Evolutionary conservation across 192 early-diverging fungal genomes (phyloP), one percentile per base, ranked within the genome.

Genomic region (Podila epigama): DNA sequence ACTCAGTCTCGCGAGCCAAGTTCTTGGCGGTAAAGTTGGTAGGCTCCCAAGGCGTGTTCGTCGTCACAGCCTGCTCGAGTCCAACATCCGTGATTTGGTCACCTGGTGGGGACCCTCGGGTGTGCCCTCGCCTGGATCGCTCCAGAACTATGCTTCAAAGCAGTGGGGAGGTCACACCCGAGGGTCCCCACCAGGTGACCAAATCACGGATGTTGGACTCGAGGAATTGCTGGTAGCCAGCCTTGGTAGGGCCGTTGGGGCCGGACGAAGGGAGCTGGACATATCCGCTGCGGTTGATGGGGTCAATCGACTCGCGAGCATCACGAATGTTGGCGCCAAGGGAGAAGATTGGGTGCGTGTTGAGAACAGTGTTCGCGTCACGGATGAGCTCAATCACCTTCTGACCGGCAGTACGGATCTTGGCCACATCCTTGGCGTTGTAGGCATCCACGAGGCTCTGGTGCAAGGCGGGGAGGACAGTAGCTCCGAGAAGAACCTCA

Each of bases 141-240:
- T n/a, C n/a, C n/a, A n/a, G n/a, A n/a, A n/a, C n/a, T n/a, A 33
- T 77, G 73, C 66, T 68, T 77, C 7, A 66, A 77, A 1, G 61
- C 73, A 36, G 63, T 66, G 13, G 44, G 35, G n/a, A 72, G 31
- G 7, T 42, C 50, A n/a, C 39, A 4, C 58, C 33, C 0, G 37
- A 35, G 6, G 73, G 73, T 6, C 66, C 73, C 73, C 73, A 68
- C 73, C 73, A 77, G 12, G 73, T 68, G 15, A 77, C 56, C 9
- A 68, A 18, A 60, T 77, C 44, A 48, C 73, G 73, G 13, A 48
- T 66, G 31, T 77, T 77, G 6, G 73, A 77, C 51, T 77, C 66
- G 65, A 77, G 50, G 40, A 77, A 77, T 28, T 68, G 73, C 10
- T 58, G 55, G 50, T 68, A 77, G 3, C 61, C 60, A 4, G 37